Evolutionary conservation across 163 green algal species (phyloP), one percentile per base, ranked within the genome.

Genomic region (Chloroidium sp.): DNA sequence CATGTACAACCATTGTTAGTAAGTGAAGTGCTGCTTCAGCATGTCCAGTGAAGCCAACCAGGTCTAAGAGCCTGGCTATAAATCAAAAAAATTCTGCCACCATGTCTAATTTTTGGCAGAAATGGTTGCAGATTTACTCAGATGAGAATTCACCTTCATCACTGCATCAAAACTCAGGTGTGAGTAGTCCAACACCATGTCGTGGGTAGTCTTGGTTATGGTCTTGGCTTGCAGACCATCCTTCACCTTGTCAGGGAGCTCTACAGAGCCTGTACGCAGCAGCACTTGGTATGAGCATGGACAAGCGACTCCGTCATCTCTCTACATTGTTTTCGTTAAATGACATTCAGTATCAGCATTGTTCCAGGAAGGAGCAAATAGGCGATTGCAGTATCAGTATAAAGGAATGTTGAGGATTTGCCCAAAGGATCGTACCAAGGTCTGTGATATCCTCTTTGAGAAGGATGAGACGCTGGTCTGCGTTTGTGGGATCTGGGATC

Each of bases 401-500:
- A n/a, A 72, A 72, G 6, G 64, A 72, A 10, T n/a, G 64, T 10
- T 36, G 36, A 36, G 36, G 36, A 36, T 36, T 36, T 36, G 36
- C 36, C 36, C 36, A 36, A 72, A 10, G 64, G 10, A 13, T 36
- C 75, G 61, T 4, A 86, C 84, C 83, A 4, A 67, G 14, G 4
- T 79, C 69, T 6, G 13, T 69, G 0, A 96, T 68, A 14, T 76
- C 69, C 36, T 94, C 87, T 12, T 88, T 84, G 57, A 97, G 84
- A 57, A 97, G 88, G 74, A 97, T 84, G 60, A 97, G 88, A 12
- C 90, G 89, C 8, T 77, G 83, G 13, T 91, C 86, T 0, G 79
- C 36, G 62, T 84, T 59, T 1, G 75, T 74, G 2, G 77, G 77
- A 69, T 95, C 90, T 1, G 86, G 62, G 3, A 93, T 76, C 3